Evolutionary conservation across 2,329 filamentous ascomycete species (phyloP), one percentile per base, ranked within the genome.

Genomic region (Thermomyces lanuginosus): DNA sequence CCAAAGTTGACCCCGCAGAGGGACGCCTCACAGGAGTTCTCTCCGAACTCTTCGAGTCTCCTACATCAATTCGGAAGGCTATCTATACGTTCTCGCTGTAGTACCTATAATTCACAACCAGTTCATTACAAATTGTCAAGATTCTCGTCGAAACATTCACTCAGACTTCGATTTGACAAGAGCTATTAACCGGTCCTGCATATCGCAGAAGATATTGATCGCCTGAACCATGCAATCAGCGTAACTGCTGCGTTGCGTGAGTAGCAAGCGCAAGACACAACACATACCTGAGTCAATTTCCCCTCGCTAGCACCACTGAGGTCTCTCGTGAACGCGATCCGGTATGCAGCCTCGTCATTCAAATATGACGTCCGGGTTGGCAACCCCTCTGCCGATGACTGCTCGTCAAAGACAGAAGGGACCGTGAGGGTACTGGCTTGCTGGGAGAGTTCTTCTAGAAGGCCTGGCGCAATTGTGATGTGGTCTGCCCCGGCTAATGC

Each of bases 171-270:
- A 32, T 26, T 32, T 41, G 32, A 43, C 36, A 11, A 48, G 24
- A 8, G 32, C 49, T 37, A 69, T 65, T 22, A 71, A 36, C 30
- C 56, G 57, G 6, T 63, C 54, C 41, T 71, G 66, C 44, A 65
- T 64, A 28, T 66, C 61, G 25, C 53, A 60, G 43, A 72, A 71
- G 28, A 67, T 69, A 36, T 68, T 66, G 25, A 72, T 61, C 6
- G 67, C 67, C 41, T 46, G 15, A 15, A 27, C 12, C 11, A 17
- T 34, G 8, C 30, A 26, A 19, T 28, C 10, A 25, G 12, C 8
- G 11, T 28, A 28, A n/a, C n/a, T n/a, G n/a, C n/a, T n/a, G n/a
- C n/a, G n/a, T n/a, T n/a, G n/a, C n/a, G 17, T 8, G 4, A 14
- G 10, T 11, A 6, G 15, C 5, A n/a, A 5, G n/a, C 11, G 4